A percentile compares a stretch with the other conserved stretches of the same genome.
phyloP scores from a whole-genome alignment of 805 yeast species.

The Yamadazyma laniorum region DNA sequence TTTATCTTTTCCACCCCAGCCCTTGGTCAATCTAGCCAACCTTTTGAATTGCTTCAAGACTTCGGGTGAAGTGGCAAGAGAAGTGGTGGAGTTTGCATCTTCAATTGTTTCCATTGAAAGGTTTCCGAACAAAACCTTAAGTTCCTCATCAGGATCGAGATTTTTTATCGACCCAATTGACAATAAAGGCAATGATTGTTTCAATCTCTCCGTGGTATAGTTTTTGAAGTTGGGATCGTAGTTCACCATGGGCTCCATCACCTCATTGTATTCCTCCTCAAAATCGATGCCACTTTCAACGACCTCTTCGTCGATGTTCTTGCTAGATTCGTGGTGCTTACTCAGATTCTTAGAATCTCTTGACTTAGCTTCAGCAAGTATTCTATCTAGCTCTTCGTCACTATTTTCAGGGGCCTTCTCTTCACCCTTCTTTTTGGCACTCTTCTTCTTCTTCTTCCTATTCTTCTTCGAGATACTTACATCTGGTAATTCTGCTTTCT shows the following conservation, averaged over 20 bases:
- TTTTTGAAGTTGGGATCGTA: slow-evolving; percentile 44
- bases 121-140: slow-evolving; percentile 67
- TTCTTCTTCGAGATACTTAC: slow-evolving; percentile 16
- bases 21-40: slow-evolving; percentile 57
- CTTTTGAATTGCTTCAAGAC: slow-evolving; percentile 61
- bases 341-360: slow-evolving; percentile 17
- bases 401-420: slow-evolving; percentile 25
- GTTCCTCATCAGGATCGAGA: slow-evolving; percentile 76
- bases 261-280: slow-evolving; percentile 25
- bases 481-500: too few species aligned
- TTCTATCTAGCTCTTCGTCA: slow-evolving; percentile 59
- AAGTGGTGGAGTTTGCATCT: slow-evolving; percentile 74
- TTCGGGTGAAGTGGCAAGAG: slow-evolving; percentile 68
- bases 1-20: slow-evolving; percentile 84
- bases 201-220: slow-evolving; percentile 48
- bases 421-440: slow-evolving; percentile 14
- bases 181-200: slow-evolving; percentile 38
- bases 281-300: slow-evolving; percentile 17
- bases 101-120: slow-evolving; percentile 64
- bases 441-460: slow-evolving; percentile 24
- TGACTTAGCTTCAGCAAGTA: slow-evolving; percentile 43
- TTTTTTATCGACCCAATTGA: slow-evolving; percentile 46
- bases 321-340: not conserved
- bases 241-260: slow-evolving; percentile 27
- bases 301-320: not conserved